Base-by-base conservation (phyloP, 2,329 filamentous ascomycete species). In the Hypoxylon sp. region DNA sequence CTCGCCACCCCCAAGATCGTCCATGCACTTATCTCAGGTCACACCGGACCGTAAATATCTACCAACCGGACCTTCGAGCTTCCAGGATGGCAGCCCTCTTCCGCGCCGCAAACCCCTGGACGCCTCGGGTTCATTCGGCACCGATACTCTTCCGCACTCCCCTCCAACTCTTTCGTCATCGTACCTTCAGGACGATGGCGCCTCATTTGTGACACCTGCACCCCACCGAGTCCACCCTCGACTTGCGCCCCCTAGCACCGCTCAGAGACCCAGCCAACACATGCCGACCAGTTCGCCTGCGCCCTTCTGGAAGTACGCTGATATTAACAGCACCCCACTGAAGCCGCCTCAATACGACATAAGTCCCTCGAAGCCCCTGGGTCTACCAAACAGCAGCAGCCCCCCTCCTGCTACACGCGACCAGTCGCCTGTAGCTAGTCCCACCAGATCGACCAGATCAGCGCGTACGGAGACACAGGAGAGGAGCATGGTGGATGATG, bases 301-400 rank as follows among this genome's bases (percentile, higher is more conserved):
- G 0, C 92, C 93, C 0, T 96, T 97, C 79, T 97, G 93, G 93
- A 94, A 93, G 78, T 96, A 92, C 79, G 90, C 92, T 44, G 92
- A 94, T 71, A 87, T 93, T 65, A 87, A 88, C 26, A 93, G 90
- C 79, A 94, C 92, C 1, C 92, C 92, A 1, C 82, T 92, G 58
- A 83, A 84, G 72, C 80, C 83, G 13, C 74, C 79, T 0, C 78
- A 81, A 3, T 88, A 87, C 63, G 88, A 91, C 67, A 77, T 86
- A 44, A 91, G 88, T 73, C 89, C 89, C 1, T 85, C 84, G 6
- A 90, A 90, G 75, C 75, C 78, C 14, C 76, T 79, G 22, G 79
- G 79, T 26, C 73, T 78, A 22, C 81, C 83, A 2, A 81, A 85
- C 37, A 90, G 88, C 77, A 91, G 88, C 74, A 90, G 88, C 70